Evolutionary conservation across 176 grass and related monocot genomes (phyloP).

Genomic region (Phoenix dactylifera): DNA sequence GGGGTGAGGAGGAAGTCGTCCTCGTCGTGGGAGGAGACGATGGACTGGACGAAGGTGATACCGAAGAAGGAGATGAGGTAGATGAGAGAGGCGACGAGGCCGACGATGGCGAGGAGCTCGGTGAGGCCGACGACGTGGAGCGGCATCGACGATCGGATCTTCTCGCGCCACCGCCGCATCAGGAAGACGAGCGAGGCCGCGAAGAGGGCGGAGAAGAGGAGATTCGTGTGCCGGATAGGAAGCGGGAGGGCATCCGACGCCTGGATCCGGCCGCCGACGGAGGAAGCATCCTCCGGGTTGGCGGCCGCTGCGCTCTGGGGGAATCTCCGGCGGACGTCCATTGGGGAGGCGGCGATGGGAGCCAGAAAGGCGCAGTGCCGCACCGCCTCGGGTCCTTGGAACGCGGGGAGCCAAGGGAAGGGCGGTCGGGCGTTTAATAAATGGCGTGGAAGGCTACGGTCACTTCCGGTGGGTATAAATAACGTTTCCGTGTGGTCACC

Average conservation of each 20-base stretch:
- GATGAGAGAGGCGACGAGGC: constrained; percentile 62
- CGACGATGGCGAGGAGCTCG: constrained; percentile 68
- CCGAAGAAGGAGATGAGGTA: constrained; percentile 82
- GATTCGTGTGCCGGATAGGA: constrained; percentile 62
- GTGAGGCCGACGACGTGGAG: constrained; percentile 56
- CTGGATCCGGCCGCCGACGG: constrained; percentile 20
- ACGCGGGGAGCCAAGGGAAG: too few relatives aligned
- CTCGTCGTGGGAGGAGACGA: constrained; percentile 66
- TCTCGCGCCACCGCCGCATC: constrained; percentile 70
- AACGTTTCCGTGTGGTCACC: too few relatives aligned
- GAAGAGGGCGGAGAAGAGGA: constrained; percentile 52
- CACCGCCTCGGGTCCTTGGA: too few relatives aligned
- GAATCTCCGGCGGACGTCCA: too few relatives aligned
- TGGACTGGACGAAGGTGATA: constrained; percentile 68
- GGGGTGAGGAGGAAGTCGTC: constrained; percentile 20
- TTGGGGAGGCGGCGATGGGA: too few relatives aligned
- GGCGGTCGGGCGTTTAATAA: too few relatives aligned
- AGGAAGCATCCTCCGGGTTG: constrained; percentile 8
- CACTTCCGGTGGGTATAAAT: too few relatives aligned
- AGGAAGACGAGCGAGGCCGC: constrained; percentile 59
- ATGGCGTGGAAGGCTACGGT: too few relatives aligned
- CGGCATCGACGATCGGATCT: constrained; percentile 57
- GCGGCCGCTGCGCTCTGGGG: too few relatives aligned
- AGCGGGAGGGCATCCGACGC: constrained; percentile 50
- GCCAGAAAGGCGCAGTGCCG: too few relatives aligned